phyloP scores from a whole-genome alignment of 768 basidiomycete species.

The Kwoniella shandongensis region DNA sequence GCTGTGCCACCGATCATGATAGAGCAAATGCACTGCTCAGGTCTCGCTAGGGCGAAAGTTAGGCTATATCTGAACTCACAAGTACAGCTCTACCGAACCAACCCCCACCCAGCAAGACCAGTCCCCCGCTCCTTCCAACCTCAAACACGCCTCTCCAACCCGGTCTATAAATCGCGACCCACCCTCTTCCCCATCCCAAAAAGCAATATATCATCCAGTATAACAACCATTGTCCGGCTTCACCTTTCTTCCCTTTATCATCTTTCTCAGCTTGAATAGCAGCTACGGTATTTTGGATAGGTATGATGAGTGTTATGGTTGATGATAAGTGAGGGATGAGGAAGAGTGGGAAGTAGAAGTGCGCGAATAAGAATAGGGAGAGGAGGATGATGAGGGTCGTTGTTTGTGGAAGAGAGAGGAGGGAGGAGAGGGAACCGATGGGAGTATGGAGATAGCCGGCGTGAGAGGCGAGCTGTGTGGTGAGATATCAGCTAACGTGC shows the following conservation, averaged over 20 bases:
- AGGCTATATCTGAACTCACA: slow-evolving; percentile 17
- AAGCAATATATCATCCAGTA: slow-evolving; percentile 32
- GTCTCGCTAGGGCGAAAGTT: too few species aligned
- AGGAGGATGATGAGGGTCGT: slow-evolving; percentile 72
- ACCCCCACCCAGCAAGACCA: slow-evolving; percentile 32
- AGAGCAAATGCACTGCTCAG: too few species aligned
- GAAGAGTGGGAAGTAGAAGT: slow-evolving; percentile 23
- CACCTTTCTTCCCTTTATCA: slow-evolving; percentile 4
- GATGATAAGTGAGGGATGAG: slow-evolving; percentile 33
- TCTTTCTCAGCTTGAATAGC: slow-evolving; percentile 7
- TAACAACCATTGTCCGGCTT: slow-evolving; percentile 33
- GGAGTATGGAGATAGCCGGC: slow-evolving; percentile 26
- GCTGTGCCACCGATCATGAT: too few species aligned
- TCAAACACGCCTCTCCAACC: slow-evolving; percentile 25
- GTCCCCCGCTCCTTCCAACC: slow-evolving; percentile 23
- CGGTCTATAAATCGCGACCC: slow-evolving; percentile 29
- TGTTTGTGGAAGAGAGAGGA: slow-evolving; percentile 8
- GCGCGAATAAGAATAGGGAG: slow-evolving; percentile 63
- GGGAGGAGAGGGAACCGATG: slow-evolving; percentile 6
- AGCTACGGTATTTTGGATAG: slow-evolving; percentile 32
- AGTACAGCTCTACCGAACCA: slow-evolving; percentile 39
- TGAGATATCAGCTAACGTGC: background rate
- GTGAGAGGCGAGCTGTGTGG: slow-evolving; percentile 24
- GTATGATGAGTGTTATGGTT: slow-evolving; percentile 31
- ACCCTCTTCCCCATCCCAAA: slow-evolving; percentile 20